Evolutionary conservation across 2,329 filamentous ascomycete genomes (phyloP), one percentile per base, ranked within the genome.

Genomic region (Ceratocystis eucalypticola): DNA sequence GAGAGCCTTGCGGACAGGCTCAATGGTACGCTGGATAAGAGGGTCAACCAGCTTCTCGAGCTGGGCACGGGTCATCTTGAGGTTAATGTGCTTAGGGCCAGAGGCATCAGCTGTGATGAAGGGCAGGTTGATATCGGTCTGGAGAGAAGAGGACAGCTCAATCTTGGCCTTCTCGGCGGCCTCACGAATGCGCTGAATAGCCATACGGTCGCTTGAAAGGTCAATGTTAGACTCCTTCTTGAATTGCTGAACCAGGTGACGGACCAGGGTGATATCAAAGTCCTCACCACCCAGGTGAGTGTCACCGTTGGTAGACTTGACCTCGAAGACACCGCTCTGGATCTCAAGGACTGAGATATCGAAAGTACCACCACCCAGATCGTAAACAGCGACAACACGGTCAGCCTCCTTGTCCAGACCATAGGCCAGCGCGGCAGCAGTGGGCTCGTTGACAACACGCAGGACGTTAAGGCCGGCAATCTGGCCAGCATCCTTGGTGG

Each of bases 101-200:
- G 89, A 94, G 69, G 92, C 84, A 76, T 96, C 92, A 73, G 93
- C 93, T 76, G 92, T 96, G 80, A 97, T 96, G 85, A 97, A 97
- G 71, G 93, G 93, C 75, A 97, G 86, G 84, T 96, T 96, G 80
- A 97, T 96, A 75, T 96, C 93, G 71, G 93, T 97, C 78, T 96
- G 90, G 71, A 92, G 85, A 67, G 92, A 92, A 44, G 92, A 96
- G 12, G 93, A 97, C 71, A 97, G 83, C 81, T 96, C 93, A 74
- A 96, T 96, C 90, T 97, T 97, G 76, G 93, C 93, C 87, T 96
- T 96, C 85, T 97, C 93, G 72, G 92, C 91, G 72, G 92, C 93
- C 82, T 96, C 93, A 80, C 93, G 92, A 77, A 97, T 96, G 86
- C 93, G 88, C 85, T 96, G 93, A 75, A 97, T 96, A 72, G 93